Evolutionary conservation across 2,329 filamentous ascomycete genomes (phyloP).

Genomic region (Alternaria metachromatica): DNA sequence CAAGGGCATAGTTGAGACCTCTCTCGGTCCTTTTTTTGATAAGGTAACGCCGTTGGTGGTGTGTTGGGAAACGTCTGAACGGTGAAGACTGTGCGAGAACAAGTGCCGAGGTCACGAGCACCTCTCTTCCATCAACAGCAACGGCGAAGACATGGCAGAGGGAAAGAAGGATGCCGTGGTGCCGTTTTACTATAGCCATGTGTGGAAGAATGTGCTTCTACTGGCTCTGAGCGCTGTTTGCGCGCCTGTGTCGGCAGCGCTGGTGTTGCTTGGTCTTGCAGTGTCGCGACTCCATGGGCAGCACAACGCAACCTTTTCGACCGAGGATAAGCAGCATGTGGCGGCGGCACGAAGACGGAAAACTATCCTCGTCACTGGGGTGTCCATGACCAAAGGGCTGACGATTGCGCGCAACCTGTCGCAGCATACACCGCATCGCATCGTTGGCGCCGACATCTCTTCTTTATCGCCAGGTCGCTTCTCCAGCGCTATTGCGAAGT

Average conservation of each 20-base stretch:
- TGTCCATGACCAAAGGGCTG: conserved; percentile 75
- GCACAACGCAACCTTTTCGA: conserved; percentile 19
- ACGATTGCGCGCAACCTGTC: conserved; percentile 70
- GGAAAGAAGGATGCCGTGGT: conserved; percentile 8
- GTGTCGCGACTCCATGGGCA: conserved; percentile 24
- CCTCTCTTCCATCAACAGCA: conserved; percentile 2
- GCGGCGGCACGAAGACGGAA: conserved; percentile 41
- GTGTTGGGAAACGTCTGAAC: conserved; percentile 9
- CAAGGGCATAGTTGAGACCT: background rate
- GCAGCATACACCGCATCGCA: conserved; percentile 66
- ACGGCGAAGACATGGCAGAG: conserved; percentile 17
- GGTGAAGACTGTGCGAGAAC: conserved; percentile 12
- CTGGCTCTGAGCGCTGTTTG: conserved; percentile 52
- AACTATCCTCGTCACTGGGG: conserved; percentile 73
- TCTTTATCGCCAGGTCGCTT: conserved; percentile 54
- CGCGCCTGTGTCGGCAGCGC: conserved; percentile 57
- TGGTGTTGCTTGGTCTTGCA: conserved; percentile 33
- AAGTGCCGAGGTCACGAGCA: conserved; percentile 25
- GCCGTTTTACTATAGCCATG: conserved; percentile 49
- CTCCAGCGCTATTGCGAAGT: conserved; percentile 63
- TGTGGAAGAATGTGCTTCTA: conserved; percentile 57
- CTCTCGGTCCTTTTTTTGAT: background rate
- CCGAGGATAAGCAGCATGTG: conserved; percentile 26
- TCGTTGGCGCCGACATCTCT: conserved; percentile 72
- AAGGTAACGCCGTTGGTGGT: conserved; percentile 11